Conservation (phyloP, 352 stramenopile species). For the Stephanocyclus meneghinianus region DNA sequence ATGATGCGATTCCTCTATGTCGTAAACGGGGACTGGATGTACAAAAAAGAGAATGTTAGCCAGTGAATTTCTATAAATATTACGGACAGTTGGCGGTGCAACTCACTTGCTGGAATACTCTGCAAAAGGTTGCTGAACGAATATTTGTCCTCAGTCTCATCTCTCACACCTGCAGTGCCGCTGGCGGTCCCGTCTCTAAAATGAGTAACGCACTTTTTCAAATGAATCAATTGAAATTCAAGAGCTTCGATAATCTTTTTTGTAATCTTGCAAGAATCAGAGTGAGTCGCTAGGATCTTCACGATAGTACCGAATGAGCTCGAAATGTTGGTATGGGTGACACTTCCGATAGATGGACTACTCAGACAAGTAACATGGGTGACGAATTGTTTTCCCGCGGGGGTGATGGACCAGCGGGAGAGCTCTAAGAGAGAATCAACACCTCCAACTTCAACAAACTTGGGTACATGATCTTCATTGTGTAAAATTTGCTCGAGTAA, state of each 20-base stretch:
- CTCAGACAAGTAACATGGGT: slow-evolving; percentile 83
- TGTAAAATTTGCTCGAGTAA: slow-evolving; percentile 92
- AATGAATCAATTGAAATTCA: slow-evolving; percentile 37
- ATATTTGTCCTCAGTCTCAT: not conserved
- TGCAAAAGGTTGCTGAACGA: slow-evolving; percentile 59
- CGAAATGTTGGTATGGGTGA: slow-evolving; percentile 88
- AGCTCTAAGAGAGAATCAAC: slow-evolving; percentile 88
- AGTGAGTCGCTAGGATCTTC: slow-evolving; percentile 44
- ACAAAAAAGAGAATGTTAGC: not conserved
- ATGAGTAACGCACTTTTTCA: slow-evolving; percentile 17
- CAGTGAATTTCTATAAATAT: not conserved
- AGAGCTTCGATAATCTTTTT: slow-evolving; percentile 47
- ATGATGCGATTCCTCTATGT: slow-evolving; percentile 39
- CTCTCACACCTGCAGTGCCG: not conserved
- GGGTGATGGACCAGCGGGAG: slow-evolving; percentile 86
- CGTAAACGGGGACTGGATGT: slow-evolving; percentile 59
- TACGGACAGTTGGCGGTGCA: not conserved
- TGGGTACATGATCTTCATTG: slow-evolving; percentile 89
- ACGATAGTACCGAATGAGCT: slow-evolving; percentile 85
- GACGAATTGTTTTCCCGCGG: slow-evolving; percentile 78
- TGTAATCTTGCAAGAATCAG: slow-evolving; percentile 43
- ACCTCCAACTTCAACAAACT: slow-evolving; percentile 90
- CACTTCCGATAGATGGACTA: slow-evolving; percentile 63
- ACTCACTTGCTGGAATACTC: slow-evolving; percentile 55
- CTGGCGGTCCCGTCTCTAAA: not conserved